Evolutionary conservation across 805 yeast species (phyloP), one percentile per base, ranked within the genome.

Genomic region (Yamadazyma phyllophila): DNA sequence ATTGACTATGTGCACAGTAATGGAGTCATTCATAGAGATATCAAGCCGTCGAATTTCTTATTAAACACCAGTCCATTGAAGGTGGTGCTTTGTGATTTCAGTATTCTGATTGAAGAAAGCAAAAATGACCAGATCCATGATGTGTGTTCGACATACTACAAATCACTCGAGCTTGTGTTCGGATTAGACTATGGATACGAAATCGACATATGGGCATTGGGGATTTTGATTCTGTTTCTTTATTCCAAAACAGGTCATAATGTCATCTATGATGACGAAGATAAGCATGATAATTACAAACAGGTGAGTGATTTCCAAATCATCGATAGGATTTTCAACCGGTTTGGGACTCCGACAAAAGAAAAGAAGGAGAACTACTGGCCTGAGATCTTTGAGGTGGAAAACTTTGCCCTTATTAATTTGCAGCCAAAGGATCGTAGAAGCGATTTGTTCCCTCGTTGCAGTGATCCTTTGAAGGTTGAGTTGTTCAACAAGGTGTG

Each of bases 171-270:
- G 56, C 63, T 85, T 39, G 66, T 87, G 35, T 74, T 85, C 41
- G 86, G 88, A 0, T 63, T 77, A n/a, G 50, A 71, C 48, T 88
- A 88, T 56, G 65, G 74, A 2, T 60, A 57, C 31, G 79, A 73
- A 33, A 67, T 87, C 7, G 96, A 88, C 55, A 68, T 85, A 12
- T 88, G 96, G 96, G 68, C 86, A 1, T 59, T 79, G 14, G 95
- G 88, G 0, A 75, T 88, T 9, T 56, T 86, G 2, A 54, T 82
- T 40, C 78, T 83, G n/a, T 60, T 76, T 37, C 52, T 88, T 26
- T 74, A 75, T 50, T 67, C 73, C 16, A 26, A 36, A 4, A 44
- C 55, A 26, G 65, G 69, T 13, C 48, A 50, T 8, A 63, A 71
- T 8, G 37, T 32, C 14, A 12, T 44, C 12, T 44, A 20, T 12